Evolutionary conservation across 345 rosid genomes (phyloP), one percentile per base, ranked within the genome.

Genomic region (Eutrema heterophyllum): DNA sequence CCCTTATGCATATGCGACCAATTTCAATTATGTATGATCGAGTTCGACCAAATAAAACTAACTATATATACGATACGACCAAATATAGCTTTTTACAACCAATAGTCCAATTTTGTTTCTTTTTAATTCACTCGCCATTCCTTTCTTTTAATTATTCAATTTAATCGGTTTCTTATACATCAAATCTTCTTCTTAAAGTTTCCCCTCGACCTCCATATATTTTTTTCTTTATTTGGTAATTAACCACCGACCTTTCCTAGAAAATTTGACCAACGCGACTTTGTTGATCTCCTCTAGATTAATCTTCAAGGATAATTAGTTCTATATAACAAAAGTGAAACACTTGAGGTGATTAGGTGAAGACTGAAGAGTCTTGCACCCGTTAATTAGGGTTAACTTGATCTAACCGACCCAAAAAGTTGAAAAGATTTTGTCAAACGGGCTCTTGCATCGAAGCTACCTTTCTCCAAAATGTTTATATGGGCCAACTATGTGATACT

Each of bases 351-450:
- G 56, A 68, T 39, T 58, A 58, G 64, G 66, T 26, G 33, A 61
- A n/a, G 65, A 60, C 65, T 7, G 36, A 26, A 60, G 21, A 62
- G 18, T 58, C 70, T 32, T 40, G 53, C 53, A 64, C 64, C 64
- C 77, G 57, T 35, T 64, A 64, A 73, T 73, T 64, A 54, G 39
- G 70, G 64, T 44, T 44, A 64, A 44, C 35, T 53, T 55, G 8
- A 71, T 61, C 35, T 39, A 61, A 61, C 43, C 29, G 46, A 72
- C 70, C 5, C 8, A 56, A 38, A 38, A 46, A 48, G 30, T 59
- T 59, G 30, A 35, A 36, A 36, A 40, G 18, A 56, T 27, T 50
- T 48, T 38, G 67, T 49, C 2, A 39, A n/a, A 49, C 1, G 21
- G 41, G 39, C 40, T 49, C 27, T 18, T 40, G 30, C 57, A 53